Conservation (phyloP, 148 eudicot species). For the Persicaria maculosa region DNA sequence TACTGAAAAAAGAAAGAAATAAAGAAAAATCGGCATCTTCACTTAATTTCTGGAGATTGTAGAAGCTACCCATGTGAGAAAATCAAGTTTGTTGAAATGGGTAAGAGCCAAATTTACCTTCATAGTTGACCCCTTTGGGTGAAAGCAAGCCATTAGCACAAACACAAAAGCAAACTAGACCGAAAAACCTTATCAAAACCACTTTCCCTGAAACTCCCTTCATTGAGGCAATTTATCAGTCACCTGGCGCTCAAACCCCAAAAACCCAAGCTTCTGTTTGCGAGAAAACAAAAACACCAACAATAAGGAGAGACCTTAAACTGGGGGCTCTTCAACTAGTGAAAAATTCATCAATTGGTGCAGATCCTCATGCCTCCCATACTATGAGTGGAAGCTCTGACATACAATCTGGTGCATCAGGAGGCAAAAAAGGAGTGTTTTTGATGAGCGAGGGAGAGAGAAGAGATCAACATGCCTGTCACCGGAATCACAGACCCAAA, state of each 20-base stretch:
- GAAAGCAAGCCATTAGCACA: slow-evolving; percentile 54
- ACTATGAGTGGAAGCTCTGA: slow-evolving; percentile 31
- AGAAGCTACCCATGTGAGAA: slow-evolving; percentile 7
- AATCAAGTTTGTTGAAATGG: background rate
- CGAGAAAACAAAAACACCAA: slow-evolving; percentile 8
- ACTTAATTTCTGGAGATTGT: background rate
- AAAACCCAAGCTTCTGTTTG: slow-evolving; percentile 10
- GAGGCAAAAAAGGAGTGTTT: slow-evolving; percentile 30
- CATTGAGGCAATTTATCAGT: slow-evolving; percentile 25
- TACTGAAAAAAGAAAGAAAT: slow-evolving; percentile 28
- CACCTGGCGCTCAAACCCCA: slow-evolving; percentile 15
- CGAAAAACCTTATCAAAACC: slow-evolving; percentile 26
- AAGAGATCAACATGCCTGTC: slow-evolving; percentile 51
- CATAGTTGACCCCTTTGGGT: slow-evolving; percentile 80
- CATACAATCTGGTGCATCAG: slow-evolving; percentile 30
- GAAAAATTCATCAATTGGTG: slow-evolving; percentile 17
- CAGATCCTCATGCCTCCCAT: slow-evolving; percentile 17
- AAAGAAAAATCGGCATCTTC: background rate
- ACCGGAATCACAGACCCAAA: slow-evolving; percentile 31
- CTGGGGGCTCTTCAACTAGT: slow-evolving; percentile 24
- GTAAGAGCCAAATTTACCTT: slow-evolving; percentile 40
- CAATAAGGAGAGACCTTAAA: slow-evolving; percentile 4
- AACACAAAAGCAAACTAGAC: slow-evolving; percentile 37
- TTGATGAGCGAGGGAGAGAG: slow-evolving; percentile 21
- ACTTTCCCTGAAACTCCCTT: slow-evolving; percentile 18